Conservation (phyloP, 371 early-diverging fungal genomes). For the Mortierella sp. region DNA sequence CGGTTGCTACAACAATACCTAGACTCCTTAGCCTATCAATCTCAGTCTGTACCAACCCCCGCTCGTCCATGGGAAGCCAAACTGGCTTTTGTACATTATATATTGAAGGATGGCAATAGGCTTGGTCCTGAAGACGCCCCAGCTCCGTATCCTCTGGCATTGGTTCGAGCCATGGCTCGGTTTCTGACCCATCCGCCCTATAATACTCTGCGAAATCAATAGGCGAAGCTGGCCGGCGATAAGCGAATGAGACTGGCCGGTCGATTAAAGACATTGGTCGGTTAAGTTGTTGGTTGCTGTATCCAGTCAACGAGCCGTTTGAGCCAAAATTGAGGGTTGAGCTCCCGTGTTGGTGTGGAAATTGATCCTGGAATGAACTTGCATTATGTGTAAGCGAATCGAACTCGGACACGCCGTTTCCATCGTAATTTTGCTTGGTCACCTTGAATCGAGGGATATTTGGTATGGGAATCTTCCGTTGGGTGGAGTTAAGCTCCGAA, state of each 20-base stretch:
- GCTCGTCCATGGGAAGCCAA: constrained; percentile 48
- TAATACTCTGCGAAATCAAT: background rate
- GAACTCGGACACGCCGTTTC: background rate
- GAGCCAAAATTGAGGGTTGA: background rate
- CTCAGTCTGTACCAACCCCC: constrained; percentile 31
- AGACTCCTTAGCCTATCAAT: constrained; percentile 20
- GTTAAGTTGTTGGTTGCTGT: background rate
- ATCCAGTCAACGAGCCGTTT: background rate
- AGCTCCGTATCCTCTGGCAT: constrained; percentile 20
- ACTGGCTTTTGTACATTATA: constrained; percentile 43
- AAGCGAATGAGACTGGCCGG: background rate
- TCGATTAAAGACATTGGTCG: background rate
- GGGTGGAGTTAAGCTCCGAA: background rate
- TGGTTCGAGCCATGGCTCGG: background rate
- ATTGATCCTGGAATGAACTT: background rate
- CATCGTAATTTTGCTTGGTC: constrained; percentile 2
- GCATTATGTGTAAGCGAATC: background rate
- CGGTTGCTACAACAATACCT: constrained; percentile 39
- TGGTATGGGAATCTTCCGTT: background rate
- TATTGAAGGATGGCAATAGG: constrained; percentile 49
- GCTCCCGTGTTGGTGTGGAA: background rate
- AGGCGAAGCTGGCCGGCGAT: background rate
- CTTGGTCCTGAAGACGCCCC: constrained; percentile 39
- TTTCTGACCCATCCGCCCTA: background rate
- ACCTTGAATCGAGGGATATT: background rate